Percentiles rank a stretch among this genome's conserved stretches.
phyloP scores from a whole-genome alignment of 345 rosid genomes.

The Iberis pinnata region DNA sequence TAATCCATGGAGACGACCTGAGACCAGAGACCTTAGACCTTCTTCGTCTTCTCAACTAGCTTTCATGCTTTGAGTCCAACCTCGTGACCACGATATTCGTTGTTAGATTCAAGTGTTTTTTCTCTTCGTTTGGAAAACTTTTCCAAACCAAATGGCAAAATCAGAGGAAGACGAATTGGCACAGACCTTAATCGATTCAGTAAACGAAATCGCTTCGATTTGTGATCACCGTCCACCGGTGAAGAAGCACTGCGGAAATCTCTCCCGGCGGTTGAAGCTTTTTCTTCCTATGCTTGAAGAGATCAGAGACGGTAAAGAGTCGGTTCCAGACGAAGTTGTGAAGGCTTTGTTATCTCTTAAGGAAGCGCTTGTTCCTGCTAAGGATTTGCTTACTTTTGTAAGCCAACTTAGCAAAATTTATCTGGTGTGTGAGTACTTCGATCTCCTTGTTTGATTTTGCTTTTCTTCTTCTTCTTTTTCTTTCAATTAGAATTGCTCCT shows the following conservation, averaged over 20 bases:
- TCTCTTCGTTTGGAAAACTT: neutral
- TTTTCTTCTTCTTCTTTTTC: too few relatives aligned
- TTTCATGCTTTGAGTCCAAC: too few relatives aligned
- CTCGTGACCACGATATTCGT: too few relatives aligned
- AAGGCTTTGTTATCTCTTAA: constrained; percentile 43
- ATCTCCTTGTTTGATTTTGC: neutral
- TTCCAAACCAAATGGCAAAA: constrained; percentile 34
- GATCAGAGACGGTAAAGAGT: constrained; percentile 52
- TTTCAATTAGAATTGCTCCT: neutral
- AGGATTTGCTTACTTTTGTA: constrained; percentile 59
- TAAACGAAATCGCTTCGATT: constrained; percentile 52
- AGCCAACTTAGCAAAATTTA: constrained; percentile 81
- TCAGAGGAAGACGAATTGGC: constrained; percentile 33
- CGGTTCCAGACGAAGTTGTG: constrained; percentile 32
- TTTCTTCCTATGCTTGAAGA: constrained; percentile 75
- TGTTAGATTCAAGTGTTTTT: too few relatives aligned
- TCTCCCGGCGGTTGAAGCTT: constrained; percentile 59
- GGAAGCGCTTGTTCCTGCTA: constrained; percentile 46
- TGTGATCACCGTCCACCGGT: constrained; percentile 40
- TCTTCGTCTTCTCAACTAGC: too few relatives aligned
- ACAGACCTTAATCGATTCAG: constrained; percentile 48
- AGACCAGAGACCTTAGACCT: too few relatives aligned
- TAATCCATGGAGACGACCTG: too few relatives aligned
- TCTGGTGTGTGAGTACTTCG: constrained; percentile 51
- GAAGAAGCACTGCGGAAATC: constrained; percentile 59